Evolutionary conservation across 441 rosid species (phyloP).

Genomic region (Brassica hybrid): DNA sequence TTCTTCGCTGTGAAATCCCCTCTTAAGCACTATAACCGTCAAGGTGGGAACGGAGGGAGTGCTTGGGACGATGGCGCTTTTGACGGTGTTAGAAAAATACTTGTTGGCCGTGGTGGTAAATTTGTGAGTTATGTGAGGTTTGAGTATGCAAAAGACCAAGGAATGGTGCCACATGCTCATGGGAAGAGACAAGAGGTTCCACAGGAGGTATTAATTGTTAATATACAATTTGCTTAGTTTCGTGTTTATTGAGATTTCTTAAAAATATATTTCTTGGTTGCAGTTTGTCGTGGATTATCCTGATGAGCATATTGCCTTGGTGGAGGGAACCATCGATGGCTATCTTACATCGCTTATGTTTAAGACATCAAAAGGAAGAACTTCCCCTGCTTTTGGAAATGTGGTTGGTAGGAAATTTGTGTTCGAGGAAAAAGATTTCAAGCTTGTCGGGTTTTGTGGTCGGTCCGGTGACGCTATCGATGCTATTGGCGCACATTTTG

Average conservation of each 20-base stretch:
- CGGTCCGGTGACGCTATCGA: constrained; percentile 31
- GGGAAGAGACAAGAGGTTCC: constrained; percentile 29
- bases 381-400: constrained; percentile 32
- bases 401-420: constrained; percentile 34
- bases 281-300: constrained; percentile 39
- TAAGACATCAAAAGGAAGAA: constrained; percentile 37
- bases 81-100: constrained; percentile 34
- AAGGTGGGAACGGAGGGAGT: constrained; percentile 37
- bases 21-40: constrained; percentile 19
- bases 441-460: constrained; percentile 35
- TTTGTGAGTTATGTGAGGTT: constrained; percentile 23
- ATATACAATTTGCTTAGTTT: neutral
- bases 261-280: neutral
- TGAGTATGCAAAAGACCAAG: constrained; percentile 34
- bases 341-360: constrained; percentile 23
- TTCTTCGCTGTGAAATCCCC: constrained; percentile 19
- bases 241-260: neutral
- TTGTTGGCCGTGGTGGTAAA: constrained; percentile 15
- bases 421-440: constrained; percentile 22
- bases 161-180: constrained; percentile 30
- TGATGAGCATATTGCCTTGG: constrained; percentile 8
- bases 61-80: constrained; percentile 39
- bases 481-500: constrained; percentile 36
- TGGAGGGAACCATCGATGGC: constrained; percentile 23
- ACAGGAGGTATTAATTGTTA: constrained; percentile 23